Evolutionary conservation across 2,329 filamentous ascomycete species (phyloP), one percentile per base, ranked within the genome.

Genomic region (Dactylonectria estremocensis): DNA sequence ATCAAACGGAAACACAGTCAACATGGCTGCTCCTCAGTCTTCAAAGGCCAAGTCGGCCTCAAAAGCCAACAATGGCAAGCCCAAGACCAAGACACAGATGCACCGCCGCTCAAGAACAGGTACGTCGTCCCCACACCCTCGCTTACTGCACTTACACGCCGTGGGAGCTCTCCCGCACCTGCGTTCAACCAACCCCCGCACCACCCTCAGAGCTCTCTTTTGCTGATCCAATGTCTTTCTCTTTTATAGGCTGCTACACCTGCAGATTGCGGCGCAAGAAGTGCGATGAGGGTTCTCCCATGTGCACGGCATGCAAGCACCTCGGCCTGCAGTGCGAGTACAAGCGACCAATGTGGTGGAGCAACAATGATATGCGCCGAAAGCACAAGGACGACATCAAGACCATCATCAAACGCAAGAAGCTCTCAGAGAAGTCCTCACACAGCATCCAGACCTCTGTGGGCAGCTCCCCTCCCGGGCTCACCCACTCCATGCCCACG

Each of bases 331-430:
- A 88, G 77, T 99, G 96, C 85, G 95, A 98, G 86, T 99, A 98
- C 86, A 97, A 97, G 87, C 88, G 95, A 78, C 96, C 96, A 43
- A 90, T 93, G 83, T 99, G 96, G 96, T 99, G 96, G 96, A 93
- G 92, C 83, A 98, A 96, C 86, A 93, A 93, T 78, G 95, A 97
- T 71, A 90, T 93, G 78, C 89, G 96, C 74, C 90, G 92, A 76
- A 85, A 91, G 64, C 94, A 98, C 81, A 99, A 98, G 85, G 96
- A 98, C 79, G 86, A 92, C 74, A 97, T 99, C 87, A 99, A 99
- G 88, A 92, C 93, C 82, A 94, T 95, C 82, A 98, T 99, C 87
- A 98, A 97, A 90, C 90, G 92, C 80, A 98, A 96, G 80, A 98
- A 98, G 89, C 88, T 97, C 74, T 91, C 91, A 28, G 95, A 98